Evolutionary conservation across 805 yeast species (phyloP), one percentile per base, ranked within the genome.

Genomic region (Cyberlindnera amylophila): DNA sequence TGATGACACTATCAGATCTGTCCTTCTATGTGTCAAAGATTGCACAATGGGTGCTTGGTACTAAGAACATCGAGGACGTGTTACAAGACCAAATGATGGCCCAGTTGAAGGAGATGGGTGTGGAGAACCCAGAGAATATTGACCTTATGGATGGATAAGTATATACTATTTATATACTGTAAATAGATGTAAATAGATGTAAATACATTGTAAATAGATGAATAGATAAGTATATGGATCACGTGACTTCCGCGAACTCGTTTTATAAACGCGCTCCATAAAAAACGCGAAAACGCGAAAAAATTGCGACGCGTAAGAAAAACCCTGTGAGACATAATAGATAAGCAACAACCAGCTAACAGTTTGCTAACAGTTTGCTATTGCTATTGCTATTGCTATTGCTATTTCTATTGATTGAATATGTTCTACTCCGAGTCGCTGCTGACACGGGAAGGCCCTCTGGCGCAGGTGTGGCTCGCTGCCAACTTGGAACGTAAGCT

Each of bases 391-490:
- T 18, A n/a, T n/a, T n/a, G n/a, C n/a, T n/a, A n/a, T n/a, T n/a
- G n/a, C n/a, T n/a, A n/a, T n/a, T n/a, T n/a, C n/a, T n/a, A n/a
- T n/a, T n/a, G n/a, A n/a, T n/a, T n/a, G n/a, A n/a, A n/a, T 6
- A 75, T 75, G 81, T 69, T 72, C 50, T 72, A 66, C 46, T 69
- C 79, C 2, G 80, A 75, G 40, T 68, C 69, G 38, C 61, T 79
- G 26, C 67, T 81, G 16, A 70, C 86, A 2, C 81, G 77, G 46
- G 81, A 81, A 57, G 95, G 96, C 3, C 96, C 96, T 1, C 68
- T 89, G 46, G 95, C 95, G 3, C 86, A 82, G 50, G 89, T 88
- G 8, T 89, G 96, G 96, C 70, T 89, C 36, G 96, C 96, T 9
- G 91, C 96, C 16, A 89, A 86, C 58, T 74, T 89, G 64, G 95